A percentile compares a stretch with the other conserved stretches of the same genome.
phyloP scores from a whole-genome alignment of 345 rosid genomes.

The Citrus trifoliata region DNA sequence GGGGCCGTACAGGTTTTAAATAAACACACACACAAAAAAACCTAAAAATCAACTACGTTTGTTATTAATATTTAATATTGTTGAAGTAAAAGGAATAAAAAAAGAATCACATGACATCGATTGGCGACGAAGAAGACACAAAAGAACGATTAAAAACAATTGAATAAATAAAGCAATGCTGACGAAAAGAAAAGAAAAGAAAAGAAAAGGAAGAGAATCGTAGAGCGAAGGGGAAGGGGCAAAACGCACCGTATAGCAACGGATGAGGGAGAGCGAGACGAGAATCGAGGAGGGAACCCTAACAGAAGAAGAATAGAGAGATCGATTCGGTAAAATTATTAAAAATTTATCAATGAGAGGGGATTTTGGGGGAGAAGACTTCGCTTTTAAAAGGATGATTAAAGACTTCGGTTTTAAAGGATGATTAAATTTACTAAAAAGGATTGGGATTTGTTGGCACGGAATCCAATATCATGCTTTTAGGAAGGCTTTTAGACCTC shows the following conservation, averaged over 20 bases:
- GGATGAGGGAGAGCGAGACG: not conserved
- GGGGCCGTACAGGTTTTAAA: not conserved
- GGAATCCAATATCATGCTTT: not conserved
- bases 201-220: too few species aligned
- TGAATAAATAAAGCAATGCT: not conserved
- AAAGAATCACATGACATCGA: not conserved
- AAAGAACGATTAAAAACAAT: not conserved
- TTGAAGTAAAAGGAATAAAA: not conserved
- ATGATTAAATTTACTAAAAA: not conserved
- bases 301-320: not conserved
- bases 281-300: conserved; percentile 15
- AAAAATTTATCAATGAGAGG: not conserved
- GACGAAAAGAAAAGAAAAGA: too few species aligned
- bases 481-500: not conserved
- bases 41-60: not conserved
- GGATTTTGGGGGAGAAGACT: not conserved
- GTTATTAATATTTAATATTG: not conserved
- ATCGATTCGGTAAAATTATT: not conserved
- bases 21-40: not conserved
- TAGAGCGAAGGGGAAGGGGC: not conserved
- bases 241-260: not conserved
- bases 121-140: not conserved
- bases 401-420: not conserved
- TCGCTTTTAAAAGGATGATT: not conserved
- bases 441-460: not conserved